Percentiles rank a stretch among this genome's conserved stretches.
Conservation (phyloP, 495 filamentous ascomycete species). For the Penicillium robsamsonii region DNA sequence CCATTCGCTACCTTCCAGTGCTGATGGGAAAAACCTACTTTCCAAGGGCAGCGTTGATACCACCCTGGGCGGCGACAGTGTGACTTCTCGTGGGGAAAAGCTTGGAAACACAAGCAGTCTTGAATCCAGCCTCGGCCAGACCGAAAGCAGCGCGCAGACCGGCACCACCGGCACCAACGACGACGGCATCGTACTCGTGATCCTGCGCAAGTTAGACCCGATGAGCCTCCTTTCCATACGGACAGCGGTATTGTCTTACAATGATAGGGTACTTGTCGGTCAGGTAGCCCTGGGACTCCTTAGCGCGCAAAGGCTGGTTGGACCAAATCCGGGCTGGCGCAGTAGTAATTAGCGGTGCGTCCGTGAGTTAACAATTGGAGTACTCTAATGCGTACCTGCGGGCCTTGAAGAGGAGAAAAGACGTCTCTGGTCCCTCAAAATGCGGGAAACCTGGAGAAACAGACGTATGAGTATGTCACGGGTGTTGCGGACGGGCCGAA, state of each 20-base stretch:
- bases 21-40: slow-evolving; percentile 51
- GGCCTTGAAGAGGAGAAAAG: slow-evolving; percentile 84
- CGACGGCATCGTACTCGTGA: slow-evolving; percentile 83
- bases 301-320: slow-evolving; percentile 80
- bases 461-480: slow-evolving; percentile 25
- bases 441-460: slow-evolving; percentile 42
- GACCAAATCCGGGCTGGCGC: slow-evolving; percentile 72
- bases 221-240: background rate
- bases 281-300: slow-evolving; percentile 82
- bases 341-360: slow-evolving; percentile 32
- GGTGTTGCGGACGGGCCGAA: slow-evolving; percentile 21
- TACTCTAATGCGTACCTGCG: slow-evolving; percentile 57
- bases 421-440: slow-evolving; percentile 57
- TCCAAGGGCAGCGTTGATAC: slow-evolving; percentile 94
- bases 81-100: slow-evolving; percentile 94
- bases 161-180: slow-evolving; percentile 91
- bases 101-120: slow-evolving; percentile 97
- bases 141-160: slow-evolving; percentile 95
- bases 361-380: slow-evolving; percentile 10
- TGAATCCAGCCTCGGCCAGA: slow-evolving; percentile 95
- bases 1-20: slow-evolving; percentile 1
- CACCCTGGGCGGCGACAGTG: slow-evolving; percentile 79
- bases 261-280: slow-evolving; percentile 87
- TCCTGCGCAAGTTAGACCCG: slow-evolving; percentile 50
- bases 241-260: slow-evolving; percentile 54